Evolutionary conservation across 164 flowering plant genomes (phyloP), one percentile per base, ranked within the genome.

Genomic region (Hamamelis virginiana): DNA sequence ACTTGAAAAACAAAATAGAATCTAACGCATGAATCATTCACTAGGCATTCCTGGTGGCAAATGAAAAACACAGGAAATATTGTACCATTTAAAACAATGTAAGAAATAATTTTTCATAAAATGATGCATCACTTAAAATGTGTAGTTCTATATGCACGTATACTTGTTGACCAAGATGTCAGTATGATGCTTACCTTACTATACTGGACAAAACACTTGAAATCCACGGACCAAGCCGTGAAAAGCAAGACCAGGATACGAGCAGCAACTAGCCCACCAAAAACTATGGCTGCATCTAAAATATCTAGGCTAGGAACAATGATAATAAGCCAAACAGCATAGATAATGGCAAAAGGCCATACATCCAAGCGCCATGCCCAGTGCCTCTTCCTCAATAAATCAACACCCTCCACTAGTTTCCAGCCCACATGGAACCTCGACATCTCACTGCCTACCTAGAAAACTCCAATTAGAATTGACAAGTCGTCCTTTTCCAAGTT

Each of bases 151-250:
- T n/a, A n/a, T n/a, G n/a, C n/a, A 6, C 41, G 6, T 33, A 33
- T 33, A 33, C 41, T 33, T 33, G 1, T 43, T 11, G 14, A 16
- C 19, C 18, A 19, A 19, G 14, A 64, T n/a, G 2, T 15, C 11
- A 28, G 38, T 1, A 23, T 23, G 13, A 26, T 1, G 13, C 66
- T 43, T 76, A 92, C 97, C 97, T 90, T 92, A 16, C 80, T 81
- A 57, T 78, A 95, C 70, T 86, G 89, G 28, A 87, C 84, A 72
- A 95, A 81, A 68, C 94, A 91, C 65, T 80, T 83, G 80, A 95
- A 95, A 72, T 91, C 97, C 56, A 95, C 97, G 0, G 96, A 91
- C 98, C 98, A 95, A 64, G 81, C 92, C 1, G 96, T 92, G 83
- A 95, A 92, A 46, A 95, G 96, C 73, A 77, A 76, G 55, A 85